Percentiles rank a stretch among this genome's conserved stretches.
Evolutionary conservation across 2,329 filamentous ascomycete species (phyloP).

Genomic region (Periconia digitata): DNA sequence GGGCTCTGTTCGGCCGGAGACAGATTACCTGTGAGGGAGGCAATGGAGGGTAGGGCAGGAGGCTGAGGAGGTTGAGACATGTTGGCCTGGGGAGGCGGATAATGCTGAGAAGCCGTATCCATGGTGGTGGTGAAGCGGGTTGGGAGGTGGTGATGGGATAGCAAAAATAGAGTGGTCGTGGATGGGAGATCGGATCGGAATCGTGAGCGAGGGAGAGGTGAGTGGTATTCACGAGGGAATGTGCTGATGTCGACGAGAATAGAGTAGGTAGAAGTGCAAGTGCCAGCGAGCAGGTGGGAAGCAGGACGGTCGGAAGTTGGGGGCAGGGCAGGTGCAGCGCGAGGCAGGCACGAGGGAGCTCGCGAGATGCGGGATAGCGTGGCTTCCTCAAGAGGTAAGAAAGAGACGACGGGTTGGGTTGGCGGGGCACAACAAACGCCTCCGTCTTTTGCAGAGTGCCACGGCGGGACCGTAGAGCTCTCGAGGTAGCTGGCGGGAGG

Average conservation of each 20-base stretch:
- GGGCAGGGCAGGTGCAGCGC: neutral
- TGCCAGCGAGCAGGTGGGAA: no score
- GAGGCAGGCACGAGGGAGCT: no score
- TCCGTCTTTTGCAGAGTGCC: no score
- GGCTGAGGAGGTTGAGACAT: slow-evolving; percentile 26
- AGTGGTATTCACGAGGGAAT: slow-evolving; percentile 13
- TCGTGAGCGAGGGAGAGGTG: slow-evolving; percentile 4
- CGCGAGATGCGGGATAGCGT: no score
- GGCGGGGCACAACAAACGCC: no score
- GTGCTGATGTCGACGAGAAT: slow-evolving; percentile 6
- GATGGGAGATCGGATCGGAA: slow-evolving; percentile 1
- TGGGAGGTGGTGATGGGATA: slow-evolving; percentile 24
- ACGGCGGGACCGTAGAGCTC: neutral
- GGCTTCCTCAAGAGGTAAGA: slow-evolving; percentile 28
- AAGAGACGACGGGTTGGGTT: slow-evolving; percentile 5
- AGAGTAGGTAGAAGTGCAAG: no score
- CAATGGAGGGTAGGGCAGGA: slow-evolving; percentile 42
- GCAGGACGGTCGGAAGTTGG: slow-evolving; percentile 10
- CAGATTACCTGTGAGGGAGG: slow-evolving; percentile 40
- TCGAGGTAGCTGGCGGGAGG: no score
- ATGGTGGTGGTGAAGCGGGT: slow-evolving; percentile 21
- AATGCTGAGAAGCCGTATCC: slow-evolving; percentile 34
- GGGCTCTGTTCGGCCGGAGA: slow-evolving; percentile 37
- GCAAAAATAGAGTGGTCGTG: slow-evolving; percentile 8
- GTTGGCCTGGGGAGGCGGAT: slow-evolving; percentile 18